These are phyloP conservation scores for Sclerotinia minor DNA, from an alignment of 2,329 filamentous ascomycete species.

Conservation along the genomic window DNA sequence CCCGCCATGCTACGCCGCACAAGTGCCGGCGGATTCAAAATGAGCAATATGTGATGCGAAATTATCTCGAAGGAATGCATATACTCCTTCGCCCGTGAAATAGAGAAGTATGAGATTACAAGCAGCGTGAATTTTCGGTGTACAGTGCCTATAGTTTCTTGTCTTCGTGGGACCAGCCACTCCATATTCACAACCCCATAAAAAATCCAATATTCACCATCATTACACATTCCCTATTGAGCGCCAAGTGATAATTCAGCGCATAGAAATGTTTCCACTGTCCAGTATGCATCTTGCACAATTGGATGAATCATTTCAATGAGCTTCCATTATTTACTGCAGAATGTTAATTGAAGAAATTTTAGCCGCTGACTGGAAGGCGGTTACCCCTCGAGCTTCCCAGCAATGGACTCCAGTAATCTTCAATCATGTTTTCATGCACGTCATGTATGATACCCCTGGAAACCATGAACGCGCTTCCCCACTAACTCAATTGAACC, in stretches of 20 bases:
- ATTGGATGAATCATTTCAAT: constrained; percentile 7
- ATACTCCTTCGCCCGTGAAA: not conserved
- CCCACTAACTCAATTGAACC: constrained; percentile 19
- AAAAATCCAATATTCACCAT: constrained; percentile 7
- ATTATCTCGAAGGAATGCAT: not conserved
- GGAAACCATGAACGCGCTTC: constrained; percentile 22
- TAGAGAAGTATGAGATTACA: constrained; percentile 2
- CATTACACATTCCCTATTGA: constrained; percentile 1
- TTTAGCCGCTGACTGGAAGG: constrained; percentile 19
- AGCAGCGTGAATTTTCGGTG: not conserved
- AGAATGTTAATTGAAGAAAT: not conserved
- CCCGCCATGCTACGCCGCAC: not conserved
- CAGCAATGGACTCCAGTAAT: constrained; percentile 17
- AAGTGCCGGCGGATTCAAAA: constrained; percentile 3
- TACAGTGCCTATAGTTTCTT: not conserved
- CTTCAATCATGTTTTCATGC: constrained; percentile 23
- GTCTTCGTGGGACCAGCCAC: constrained; percentile 10
- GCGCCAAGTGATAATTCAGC: constrained; percentile 14
- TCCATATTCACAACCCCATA: constrained; percentile 4
- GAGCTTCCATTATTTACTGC: constrained; percentile 1
- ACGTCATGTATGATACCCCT: constrained; percentile 24
- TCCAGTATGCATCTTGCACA: constrained; percentile 13
- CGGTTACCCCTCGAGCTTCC: constrained; percentile 14
- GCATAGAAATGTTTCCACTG: constrained; percentile 7
- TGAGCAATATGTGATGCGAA: not conserved